phyloP scores from a whole-genome alignment of 106 monocot species.

The Acanthochlamys bracteata region DNA sequence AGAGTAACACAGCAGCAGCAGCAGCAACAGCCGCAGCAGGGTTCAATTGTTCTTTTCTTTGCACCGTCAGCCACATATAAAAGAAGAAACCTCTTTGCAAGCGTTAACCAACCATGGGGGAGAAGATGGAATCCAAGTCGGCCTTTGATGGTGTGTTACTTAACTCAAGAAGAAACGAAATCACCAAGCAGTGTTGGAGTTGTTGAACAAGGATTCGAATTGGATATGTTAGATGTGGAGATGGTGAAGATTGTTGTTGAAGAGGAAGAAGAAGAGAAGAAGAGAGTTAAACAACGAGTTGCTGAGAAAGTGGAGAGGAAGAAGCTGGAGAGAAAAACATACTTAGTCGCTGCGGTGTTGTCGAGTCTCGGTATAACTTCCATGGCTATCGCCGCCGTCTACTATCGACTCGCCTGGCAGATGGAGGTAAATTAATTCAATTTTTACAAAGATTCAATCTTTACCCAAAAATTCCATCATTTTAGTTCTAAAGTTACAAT shows the following conservation, averaged over 20 bases:
- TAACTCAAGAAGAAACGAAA: background rate
- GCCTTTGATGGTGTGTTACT: background rate
- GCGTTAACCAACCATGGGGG: too few relatives aligned
- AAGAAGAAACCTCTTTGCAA: too few relatives aligned
- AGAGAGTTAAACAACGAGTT: constrained; percentile 16
- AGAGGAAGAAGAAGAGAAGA: constrained; percentile 7
- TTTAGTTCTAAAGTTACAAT: background rate
- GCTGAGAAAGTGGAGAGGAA: constrained; percentile 54
- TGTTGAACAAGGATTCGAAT: background rate
- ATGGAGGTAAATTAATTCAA: constrained; percentile 51
- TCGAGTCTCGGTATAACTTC: constrained; percentile 92
- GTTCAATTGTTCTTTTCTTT: too few relatives aligned
- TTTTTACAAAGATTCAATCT: background rate
- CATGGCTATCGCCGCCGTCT: constrained; percentile 86
- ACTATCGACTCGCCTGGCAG: constrained; percentile 93
- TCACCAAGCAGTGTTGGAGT: background rate
- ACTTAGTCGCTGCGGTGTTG: constrained; percentile 75
- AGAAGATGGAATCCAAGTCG: too few relatives aligned
- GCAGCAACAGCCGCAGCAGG: too few relatives aligned
- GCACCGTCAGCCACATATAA: too few relatives aligned
- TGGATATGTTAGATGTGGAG: background rate
- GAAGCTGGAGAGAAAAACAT: constrained; percentile 60
- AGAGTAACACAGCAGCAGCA: too few relatives aligned
- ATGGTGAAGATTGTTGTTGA: background rate
- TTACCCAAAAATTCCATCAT: background rate